Conservation (phyloP, 2,329 filamentous ascomycete species). For the Fusarium papillatum region DNA sequence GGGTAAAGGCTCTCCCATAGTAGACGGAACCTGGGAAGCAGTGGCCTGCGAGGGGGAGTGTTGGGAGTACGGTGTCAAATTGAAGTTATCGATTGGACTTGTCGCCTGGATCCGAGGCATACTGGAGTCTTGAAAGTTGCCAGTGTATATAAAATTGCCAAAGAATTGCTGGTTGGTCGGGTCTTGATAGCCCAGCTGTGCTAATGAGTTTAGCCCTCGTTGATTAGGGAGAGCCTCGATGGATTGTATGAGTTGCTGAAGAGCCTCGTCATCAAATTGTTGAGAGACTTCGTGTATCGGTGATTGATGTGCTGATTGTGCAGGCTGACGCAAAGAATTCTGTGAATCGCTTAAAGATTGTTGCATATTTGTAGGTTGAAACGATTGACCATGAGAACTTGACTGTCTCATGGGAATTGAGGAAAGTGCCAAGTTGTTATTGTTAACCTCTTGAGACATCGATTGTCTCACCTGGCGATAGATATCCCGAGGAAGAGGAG, state of each 20-base stretch:
- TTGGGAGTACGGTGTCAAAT: constrained; percentile 9
- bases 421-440: background rate
- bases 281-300: background rate
- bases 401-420: background rate
- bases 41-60: constrained; percentile 21
- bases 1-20: constrained; percentile 21
- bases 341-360: background rate
- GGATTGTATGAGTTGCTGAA: background rate
- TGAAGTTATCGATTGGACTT: constrained; percentile 1
- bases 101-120: background rate
- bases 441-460: background rate
- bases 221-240: background rate
- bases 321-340: background rate
- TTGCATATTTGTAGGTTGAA: background rate
- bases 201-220: background rate
- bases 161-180: background rate
- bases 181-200: background rate
- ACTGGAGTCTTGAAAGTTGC: background rate
- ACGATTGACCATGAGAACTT: background rate
- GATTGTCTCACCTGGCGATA: background rate
- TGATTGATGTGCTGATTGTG: background rate
- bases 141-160: background rate
- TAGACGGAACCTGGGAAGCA: constrained; percentile 28
- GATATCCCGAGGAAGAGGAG: background rate
- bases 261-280: background rate